Evolutionary conservation across 805 yeast genomes (phyloP).

Genomic region (Saturnispora diversa): DNA sequence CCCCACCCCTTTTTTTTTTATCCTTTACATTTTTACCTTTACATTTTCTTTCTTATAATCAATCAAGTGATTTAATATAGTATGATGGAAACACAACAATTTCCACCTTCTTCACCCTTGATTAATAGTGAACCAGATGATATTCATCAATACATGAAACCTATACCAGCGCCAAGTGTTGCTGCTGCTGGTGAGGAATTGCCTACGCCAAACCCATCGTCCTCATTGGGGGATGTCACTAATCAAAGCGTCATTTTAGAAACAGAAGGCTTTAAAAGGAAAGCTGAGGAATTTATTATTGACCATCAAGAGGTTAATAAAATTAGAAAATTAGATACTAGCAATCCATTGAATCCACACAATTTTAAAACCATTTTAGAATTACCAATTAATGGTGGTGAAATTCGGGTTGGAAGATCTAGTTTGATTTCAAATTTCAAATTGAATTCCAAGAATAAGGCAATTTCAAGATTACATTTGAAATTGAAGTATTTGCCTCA

Average conservation of each 20-base stretch:
- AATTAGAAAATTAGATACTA: constrained; percentile 5
- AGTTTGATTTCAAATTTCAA: constrained; percentile 48
- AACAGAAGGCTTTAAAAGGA: not conserved
- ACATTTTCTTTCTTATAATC: not conserved
- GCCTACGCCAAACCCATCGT: constrained; percentile 72
- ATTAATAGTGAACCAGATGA: constrained; percentile 12
- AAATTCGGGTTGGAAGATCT: constrained; percentile 58
- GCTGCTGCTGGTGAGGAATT: constrained; percentile 28
- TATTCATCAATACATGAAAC: not conserved
- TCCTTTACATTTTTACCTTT: not conserved
- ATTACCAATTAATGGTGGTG: constrained; percentile 32
- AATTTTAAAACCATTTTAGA: constrained; percentile 19
- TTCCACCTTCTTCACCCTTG: constrained; percentile 32
- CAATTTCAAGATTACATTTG: constrained; percentile 63
- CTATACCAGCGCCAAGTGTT: not conserved
- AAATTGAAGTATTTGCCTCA: constrained; percentile 37
- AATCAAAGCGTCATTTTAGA: constrained; percentile 8
- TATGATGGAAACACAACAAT: constrained; percentile 16
- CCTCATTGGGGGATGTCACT: constrained; percentile 34
- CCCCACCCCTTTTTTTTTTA: not conserved
- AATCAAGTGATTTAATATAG: not conserved
- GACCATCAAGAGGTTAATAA: not conserved
- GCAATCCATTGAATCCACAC: constrained; percentile 7
- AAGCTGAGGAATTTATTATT: constrained; percentile 4
- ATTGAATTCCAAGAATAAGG: constrained; percentile 41